Percentiles rank a stretch among this genome's conserved stretches.
Evolutionary conservation across 192 early-diverging fungal species (phyloP).

Genomic region (Dimargaris xerosporica): DNA sequence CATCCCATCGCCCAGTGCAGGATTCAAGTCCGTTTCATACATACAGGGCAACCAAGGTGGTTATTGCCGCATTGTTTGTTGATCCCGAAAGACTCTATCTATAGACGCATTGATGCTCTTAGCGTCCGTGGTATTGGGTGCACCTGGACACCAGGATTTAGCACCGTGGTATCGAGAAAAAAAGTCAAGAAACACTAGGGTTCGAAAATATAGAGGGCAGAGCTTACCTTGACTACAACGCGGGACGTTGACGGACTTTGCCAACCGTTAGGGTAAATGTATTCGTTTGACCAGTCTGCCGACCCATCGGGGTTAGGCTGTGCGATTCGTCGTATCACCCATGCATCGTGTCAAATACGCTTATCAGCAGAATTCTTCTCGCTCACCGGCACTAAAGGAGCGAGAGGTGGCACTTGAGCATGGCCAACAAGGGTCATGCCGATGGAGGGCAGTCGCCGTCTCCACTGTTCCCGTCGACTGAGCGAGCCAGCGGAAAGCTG

Average conservation of each 20-base stretch:
- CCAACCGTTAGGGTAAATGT: slow-evolving; percentile 12
- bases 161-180: not conserved
- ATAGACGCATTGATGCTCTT: not conserved
- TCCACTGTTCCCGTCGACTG: not conserved
- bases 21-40: no score
- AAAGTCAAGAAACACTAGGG: not conserved
- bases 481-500: not conserved
- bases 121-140: not conserved
- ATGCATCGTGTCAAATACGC: not conserved
- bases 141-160: not conserved
- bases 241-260: slow-evolving; percentile 8
- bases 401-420: not conserved
- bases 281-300: slow-evolving; percentile 1
- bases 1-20: not conserved
- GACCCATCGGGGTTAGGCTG: slow-evolving; percentile 5
- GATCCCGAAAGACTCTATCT: not conserved
- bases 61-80: not conserved
- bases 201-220: not conserved
- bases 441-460: not conserved
- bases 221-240: slow-evolving; percentile 8
- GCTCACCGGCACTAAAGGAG: not conserved
- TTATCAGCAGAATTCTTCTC: not conserved
- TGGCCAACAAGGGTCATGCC: no score
- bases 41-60: no score
- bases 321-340: not conserved